Evolutionary conservation across 345 rosid species (phyloP).

Genomic region (Chamaenerion angustifolium): DNA sequence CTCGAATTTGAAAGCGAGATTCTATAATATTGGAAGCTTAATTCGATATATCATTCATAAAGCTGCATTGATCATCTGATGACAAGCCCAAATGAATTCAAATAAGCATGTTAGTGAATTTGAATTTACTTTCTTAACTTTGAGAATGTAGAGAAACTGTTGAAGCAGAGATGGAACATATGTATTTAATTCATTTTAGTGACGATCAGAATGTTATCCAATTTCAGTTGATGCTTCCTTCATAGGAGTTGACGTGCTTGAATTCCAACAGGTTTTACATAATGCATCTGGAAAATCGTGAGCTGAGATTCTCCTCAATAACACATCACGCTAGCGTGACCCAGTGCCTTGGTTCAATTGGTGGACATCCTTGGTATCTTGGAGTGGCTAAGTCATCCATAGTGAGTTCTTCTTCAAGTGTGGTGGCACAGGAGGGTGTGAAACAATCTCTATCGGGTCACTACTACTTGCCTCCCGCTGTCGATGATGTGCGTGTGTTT

Average conservation of each 20-base stretch:
- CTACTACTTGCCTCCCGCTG: slow-evolving; percentile 43
- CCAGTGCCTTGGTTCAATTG: slow-evolving; percentile 76
- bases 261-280: slow-evolving; percentile 37
- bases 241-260: background rate
- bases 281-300: slow-evolving; percentile 31
- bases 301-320: slow-evolving; percentile 33
- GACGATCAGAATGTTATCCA: no score
- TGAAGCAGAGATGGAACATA: no score
- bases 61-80: no score
- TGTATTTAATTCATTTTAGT: no score
- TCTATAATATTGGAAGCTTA: no score
- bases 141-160: no score
- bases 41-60: no score
- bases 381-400: slow-evolving; percentile 72
- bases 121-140: no score
- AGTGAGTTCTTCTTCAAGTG: slow-evolving; percentile 6
- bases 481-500: slow-evolving; percentile 47
- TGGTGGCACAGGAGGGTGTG: slow-evolving; percentile 7
- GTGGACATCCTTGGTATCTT: slow-evolving; percentile 63
- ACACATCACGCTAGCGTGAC: slow-evolving; percentile 83
- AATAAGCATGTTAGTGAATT: no score
- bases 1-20: no score
- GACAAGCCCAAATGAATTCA: no score
- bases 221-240: no score
- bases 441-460: slow-evolving; percentile 39